Evolutionary conservation across 768 basidiomycete genomes (phyloP), one percentile per base, ranked within the genome.

Genomic region (Pleurotus djamor): DNA sequence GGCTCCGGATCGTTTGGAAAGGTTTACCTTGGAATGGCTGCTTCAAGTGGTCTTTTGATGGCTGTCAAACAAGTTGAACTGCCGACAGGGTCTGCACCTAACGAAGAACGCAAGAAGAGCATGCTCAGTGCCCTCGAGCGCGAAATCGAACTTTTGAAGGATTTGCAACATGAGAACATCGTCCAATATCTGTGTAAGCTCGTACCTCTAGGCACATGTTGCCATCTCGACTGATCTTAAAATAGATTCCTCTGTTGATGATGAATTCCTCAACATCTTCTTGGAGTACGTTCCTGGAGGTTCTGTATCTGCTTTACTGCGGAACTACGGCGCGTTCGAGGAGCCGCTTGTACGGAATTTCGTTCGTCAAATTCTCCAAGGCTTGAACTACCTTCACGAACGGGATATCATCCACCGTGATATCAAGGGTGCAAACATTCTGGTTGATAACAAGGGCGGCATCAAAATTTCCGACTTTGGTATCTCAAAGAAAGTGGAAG

Each of bases 381-480:
- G 95, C 9, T 81, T 98, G 57, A 84, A 88, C 67, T 98, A 97
- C 65, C 82, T 98, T 9, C 95, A 98, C 64, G 92, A 93, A 65
- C 85, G 91, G 10, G 94, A 92, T 64, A 97, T 98, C 71, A 94
- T 98, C 59, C 95, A 98, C 73, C 91, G 95, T 9, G 97, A 99
- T 68, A 99, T 99, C 79, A 99, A 99, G 69, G 97, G 97, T 17
- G 97, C 92, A 38, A 98, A 99, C 70, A 97, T 99, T 59, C 87
- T 99, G 59, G 95, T 97, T 3, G 96, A 98, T 70, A 98, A 98
- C 76, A 96, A 96, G 71, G 94, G 95, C 14, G 94, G 95, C 8
- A 89, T 97, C 76, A 98, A 98, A 71, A 98, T 98, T 34, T 96
- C 94, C 12, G 95, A 98, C 68, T 95, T 95, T 66, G 95, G 95